Base-by-base conservation (phyloP, 1,139 yeast species). In the Chernovozyma aurita region DNA sequence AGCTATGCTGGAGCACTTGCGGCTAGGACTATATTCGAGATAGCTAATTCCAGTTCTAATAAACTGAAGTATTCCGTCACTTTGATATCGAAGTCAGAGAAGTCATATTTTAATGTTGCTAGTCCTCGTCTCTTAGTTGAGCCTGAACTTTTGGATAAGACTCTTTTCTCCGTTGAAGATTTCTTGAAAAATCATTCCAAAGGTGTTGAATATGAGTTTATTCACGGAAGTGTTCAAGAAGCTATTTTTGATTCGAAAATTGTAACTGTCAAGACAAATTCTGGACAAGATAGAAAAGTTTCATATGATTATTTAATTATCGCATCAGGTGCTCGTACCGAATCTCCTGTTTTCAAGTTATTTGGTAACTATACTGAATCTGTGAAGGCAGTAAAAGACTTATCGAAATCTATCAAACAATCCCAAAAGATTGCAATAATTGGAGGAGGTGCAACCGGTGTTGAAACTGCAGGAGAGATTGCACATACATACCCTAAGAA, bases 371-470 rank as follows among this genome's bases (percentile, higher is more conserved):
- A 44, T 21, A 37, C 42, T 3, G 39, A 46, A 1, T 43, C 57
- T 5, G 37, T 43, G 17, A 39, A 44, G 3, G 42, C 46, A 2
- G 28, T 59, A 18, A 43, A 49, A 31, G 34, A 42, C 11, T 42
- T 56, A 21, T 32, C 47, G 4, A 25, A 38, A 4, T 30, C 42
- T 13, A 43, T 61, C 17, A 48, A 51, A 34, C 4, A 34, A 2
- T 57, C 66, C 8, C 40, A 48, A 15, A 36, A 41, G 4, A 54
- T 66, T 27, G 68, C 67, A 2, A 48, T 66, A 4, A 40, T 65
- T 24, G 73, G 73, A 2, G 72, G 66, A 18, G 72, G 72, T 4
- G 45, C 63, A 9, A 61, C 71, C 5, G 72, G 71, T n/a, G 66
- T 63, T 16, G 72, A 66, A 44, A 42, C 53, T 5, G 61, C 65